Evolutionary conservation across 1,284 basidiomycete genomes (phyloP).

Genomic region (Ganoderma multipileum): DNA sequence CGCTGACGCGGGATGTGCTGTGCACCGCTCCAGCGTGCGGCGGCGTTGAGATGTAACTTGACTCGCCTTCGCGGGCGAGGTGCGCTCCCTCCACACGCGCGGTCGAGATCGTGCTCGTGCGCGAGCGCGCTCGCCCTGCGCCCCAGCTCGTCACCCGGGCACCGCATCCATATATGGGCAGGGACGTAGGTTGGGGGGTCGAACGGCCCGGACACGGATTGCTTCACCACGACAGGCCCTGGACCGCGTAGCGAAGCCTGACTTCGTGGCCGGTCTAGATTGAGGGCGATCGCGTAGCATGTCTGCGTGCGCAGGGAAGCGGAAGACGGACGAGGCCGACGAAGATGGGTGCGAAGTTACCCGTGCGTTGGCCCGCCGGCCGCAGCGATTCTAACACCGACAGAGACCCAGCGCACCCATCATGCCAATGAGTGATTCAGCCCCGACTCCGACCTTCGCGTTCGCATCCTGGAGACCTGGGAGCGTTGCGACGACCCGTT

Average conservation of each 20-base stretch:
- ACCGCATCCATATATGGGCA: not conserved
- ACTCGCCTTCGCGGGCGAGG: not conserved
- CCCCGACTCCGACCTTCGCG: conserved; percentile 13
- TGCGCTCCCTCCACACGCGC: not conserved
- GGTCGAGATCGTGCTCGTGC: not conserved
- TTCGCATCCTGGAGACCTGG: conserved; percentile 13
- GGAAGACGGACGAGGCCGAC: conserved; percentile 10
- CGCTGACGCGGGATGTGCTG: conserved; percentile 12
- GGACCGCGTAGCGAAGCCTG: conserved; percentile 1
- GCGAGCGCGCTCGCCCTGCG: not conserved
- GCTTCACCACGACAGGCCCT: conserved; percentile 2
- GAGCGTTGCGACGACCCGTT: not conserved
- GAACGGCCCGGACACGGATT: conserved; percentile 1
- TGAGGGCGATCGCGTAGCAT: conserved; percentile 22
- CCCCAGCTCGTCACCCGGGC: not conserved
- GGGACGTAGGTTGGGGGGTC: not conserved
- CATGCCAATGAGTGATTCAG: conserved; percentile 17
- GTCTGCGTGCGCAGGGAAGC: conserved; percentile 24
- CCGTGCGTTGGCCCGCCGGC: conserved; percentile 23
- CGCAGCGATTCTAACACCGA: not conserved
- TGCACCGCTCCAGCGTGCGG: conserved; percentile 12
- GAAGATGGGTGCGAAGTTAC: conserved; percentile 30
- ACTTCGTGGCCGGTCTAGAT: conserved; percentile 21
- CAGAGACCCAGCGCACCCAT: conserved; percentile 13
- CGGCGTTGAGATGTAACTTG: not conserved